A percentile compares a stretch with the other conserved stretches of the same genome.
These are phyloP conservation scores for Periconia sp. DNA, from an alignment of 2,329 filamentous ascomycete genomes.

Conservation along the genomic window DNA sequence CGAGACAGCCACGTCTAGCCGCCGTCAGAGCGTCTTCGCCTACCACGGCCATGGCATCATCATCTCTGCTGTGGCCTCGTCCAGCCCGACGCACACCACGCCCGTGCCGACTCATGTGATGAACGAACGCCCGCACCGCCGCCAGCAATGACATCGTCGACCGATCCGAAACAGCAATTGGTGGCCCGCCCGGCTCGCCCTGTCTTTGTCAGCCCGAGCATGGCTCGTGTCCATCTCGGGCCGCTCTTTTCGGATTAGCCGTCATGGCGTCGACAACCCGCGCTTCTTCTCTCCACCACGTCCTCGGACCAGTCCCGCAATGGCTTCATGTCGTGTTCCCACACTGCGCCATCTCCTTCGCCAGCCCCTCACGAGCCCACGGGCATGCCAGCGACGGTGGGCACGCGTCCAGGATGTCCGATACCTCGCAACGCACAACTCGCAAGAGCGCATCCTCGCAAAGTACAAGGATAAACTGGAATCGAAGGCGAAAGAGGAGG, in stretches of 20 bases:
- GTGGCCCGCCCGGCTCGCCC: too few species aligned
- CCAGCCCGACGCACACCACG: too few species aligned
- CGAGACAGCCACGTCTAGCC: not conserved
- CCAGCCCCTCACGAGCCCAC: constrained; percentile 35
- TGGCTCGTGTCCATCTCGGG: constrained; percentile 12
- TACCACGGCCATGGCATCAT: too few species aligned
- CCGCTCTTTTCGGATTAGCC: not conserved
- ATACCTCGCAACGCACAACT: constrained; percentile 80
- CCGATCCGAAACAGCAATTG: too few species aligned
- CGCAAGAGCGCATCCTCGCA: constrained; percentile 72
- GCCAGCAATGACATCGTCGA: too few species aligned
- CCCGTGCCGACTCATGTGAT: too few species aligned
- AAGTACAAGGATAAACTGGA: constrained; percentile 89
- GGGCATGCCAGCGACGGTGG: constrained; percentile 73
- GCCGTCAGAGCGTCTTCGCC: not conserved
- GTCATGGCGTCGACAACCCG: not conserved
- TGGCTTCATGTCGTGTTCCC: constrained; percentile 32
- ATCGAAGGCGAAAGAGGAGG: constrained; percentile 76
- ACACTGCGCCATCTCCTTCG: constrained; percentile 39
- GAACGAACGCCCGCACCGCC: too few species aligned
- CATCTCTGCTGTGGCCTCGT: too few species aligned
- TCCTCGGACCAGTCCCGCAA: constrained; percentile 13
- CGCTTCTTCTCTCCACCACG: not conserved
- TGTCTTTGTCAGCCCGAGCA: constrained; percentile 2
- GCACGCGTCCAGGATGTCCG: constrained; percentile 92